Conservation (phyloP, 768 basidiomycete species). For the Rhizopogon rudus region DNA sequence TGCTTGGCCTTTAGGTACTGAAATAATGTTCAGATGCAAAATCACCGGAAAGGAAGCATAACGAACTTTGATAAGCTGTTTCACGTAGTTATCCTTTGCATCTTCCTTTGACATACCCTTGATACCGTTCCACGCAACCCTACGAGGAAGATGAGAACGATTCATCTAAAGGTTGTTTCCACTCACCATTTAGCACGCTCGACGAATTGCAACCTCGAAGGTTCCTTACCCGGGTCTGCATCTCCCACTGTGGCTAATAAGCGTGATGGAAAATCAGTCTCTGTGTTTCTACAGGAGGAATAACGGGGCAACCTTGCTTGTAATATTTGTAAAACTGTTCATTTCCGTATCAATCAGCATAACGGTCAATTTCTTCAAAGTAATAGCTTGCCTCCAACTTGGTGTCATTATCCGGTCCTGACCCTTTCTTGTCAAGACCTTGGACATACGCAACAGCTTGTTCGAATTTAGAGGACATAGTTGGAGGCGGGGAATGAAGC, state of each 20-base stretch:
- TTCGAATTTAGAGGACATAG: constrained; percentile 74
- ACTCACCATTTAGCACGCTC: constrained; percentile 87
- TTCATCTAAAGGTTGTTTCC: not conserved
- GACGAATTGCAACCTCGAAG: constrained; percentile 58
- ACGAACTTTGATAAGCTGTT: constrained; percentile 63
- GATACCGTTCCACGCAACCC: constrained; percentile 82
- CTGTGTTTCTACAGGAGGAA: not conserved
- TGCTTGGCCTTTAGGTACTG: constrained; percentile 1
- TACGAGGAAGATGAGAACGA: constrained; percentile 22
- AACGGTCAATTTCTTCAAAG: not conserved
- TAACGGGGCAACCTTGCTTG: constrained; percentile 74
- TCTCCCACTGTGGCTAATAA: constrained; percentile 70
- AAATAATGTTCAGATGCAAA: not conserved
- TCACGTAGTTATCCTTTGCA: constrained; percentile 70
- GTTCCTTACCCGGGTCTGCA: constrained; percentile 64
- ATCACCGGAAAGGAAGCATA: not conserved
- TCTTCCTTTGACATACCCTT: constrained; percentile 73
- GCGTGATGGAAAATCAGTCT: not conserved
- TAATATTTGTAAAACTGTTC: constrained; percentile 86
- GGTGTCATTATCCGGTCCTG: constrained; percentile 41
- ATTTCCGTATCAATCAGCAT: constrained; percentile 7
- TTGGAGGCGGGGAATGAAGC: constrained; percentile 12
- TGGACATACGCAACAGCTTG: constrained; percentile 68
- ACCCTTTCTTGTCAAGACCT: constrained; percentile 68
- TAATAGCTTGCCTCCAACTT: not conserved